phyloP scores from a whole-genome alignment of 2,329 filamentous ascomycete genomes.

The Penicillium vulpinum region DNA sequence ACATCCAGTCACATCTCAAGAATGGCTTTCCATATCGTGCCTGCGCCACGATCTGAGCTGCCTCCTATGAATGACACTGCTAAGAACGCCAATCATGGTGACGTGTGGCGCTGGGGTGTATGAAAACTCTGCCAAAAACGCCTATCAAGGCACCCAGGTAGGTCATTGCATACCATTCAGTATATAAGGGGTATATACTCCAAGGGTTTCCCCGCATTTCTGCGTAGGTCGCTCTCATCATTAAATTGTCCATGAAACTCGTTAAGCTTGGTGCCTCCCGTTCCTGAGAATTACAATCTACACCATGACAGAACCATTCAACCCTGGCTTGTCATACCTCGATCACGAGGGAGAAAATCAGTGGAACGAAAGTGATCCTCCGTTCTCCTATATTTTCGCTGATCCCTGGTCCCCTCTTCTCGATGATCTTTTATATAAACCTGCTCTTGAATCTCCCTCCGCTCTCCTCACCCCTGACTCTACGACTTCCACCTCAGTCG shows the following conservation, averaged over 20 bases:
- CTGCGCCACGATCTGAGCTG: not conserved
- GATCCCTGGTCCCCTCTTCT: not conserved
- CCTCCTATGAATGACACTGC: not conserved
- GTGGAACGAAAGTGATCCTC: not conserved
- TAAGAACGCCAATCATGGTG: not conserved
- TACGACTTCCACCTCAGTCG: not conserved
- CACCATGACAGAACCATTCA: not conserved
- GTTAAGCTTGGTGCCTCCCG: not conserved
- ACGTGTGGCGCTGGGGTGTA: not conserved
- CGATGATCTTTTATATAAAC: not conserved
- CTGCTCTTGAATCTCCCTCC: not conserved
- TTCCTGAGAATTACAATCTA: not conserved
- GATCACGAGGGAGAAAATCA: not conserved
- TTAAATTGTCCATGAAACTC: not conserved
- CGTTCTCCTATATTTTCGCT: not conserved
- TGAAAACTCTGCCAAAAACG: slow-evolving; percentile 1
- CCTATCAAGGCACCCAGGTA: slow-evolving; percentile 4
- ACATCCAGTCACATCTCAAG: not conserved
- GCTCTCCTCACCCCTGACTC: not conserved
- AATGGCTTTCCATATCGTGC: not conserved
- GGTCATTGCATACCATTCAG: not conserved
- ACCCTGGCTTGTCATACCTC: not conserved
- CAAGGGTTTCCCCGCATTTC: not conserved
- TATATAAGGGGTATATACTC: slow-evolving; percentile 1
- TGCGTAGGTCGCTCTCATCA: not conserved